A percentile compares a stretch with the other conserved stretches of the same genome.
phyloP scores from a whole-genome alignment of 129 eudicot species.

The Glebionis coronaria region DNA sequence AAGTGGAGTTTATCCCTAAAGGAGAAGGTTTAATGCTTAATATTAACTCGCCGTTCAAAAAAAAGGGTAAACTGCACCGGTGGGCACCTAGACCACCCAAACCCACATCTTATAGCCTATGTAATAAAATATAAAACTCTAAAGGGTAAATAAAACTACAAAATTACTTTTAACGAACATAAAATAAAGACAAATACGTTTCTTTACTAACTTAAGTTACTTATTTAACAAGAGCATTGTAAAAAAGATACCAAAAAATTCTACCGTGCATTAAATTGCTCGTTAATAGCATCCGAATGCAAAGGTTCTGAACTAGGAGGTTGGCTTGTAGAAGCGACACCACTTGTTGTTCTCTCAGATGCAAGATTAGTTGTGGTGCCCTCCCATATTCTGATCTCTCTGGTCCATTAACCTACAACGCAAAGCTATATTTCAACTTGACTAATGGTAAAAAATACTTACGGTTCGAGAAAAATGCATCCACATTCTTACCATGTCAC shows the following conservation, averaged over 20 bases:
- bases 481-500: constrained; percentile 10
- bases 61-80: too few relatives aligned
- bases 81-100: too few relatives aligned
- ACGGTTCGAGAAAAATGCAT: background rate
- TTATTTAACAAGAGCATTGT: background rate
- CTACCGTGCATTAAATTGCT: background rate
- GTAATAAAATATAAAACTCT: background rate
- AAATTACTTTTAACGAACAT: background rate
- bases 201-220: background rate
- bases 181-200: background rate
- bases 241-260: background rate
- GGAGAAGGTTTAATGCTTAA: too few relatives aligned
- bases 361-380: too few relatives aligned
- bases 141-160: constrained; percentile 6
- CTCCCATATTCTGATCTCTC: too few relatives aligned
- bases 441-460: background rate
- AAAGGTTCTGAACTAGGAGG: background rate
- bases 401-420: constrained; percentile 7
- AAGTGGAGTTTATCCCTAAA: too few relatives aligned
- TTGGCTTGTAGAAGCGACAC: background rate
- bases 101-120: background rate
- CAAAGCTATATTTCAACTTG: constrained; percentile 12
- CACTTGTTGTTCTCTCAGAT: background rate
- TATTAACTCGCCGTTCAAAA: too few relatives aligned
- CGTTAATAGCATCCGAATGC: constrained; percentile 3